Evolutionary conservation across 495 filamentous ascomycete genomes (phyloP).

Genomic region (Rostrohypoxylon terebratum): DNA sequence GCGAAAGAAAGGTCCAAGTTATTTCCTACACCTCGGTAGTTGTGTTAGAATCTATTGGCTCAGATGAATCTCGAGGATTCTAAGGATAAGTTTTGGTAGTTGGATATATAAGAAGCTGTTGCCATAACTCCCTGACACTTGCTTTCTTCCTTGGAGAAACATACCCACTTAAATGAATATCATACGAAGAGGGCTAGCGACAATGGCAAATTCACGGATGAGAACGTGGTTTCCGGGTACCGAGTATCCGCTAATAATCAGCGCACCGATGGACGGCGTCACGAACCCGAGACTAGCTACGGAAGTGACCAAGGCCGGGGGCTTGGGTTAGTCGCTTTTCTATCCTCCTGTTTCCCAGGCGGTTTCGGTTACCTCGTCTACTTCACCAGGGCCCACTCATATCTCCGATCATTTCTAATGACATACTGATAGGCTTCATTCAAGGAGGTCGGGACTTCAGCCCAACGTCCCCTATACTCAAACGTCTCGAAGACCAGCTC

Average conservation of each 20-base stretch:
- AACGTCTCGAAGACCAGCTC: constrained; percentile 54
- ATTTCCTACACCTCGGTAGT: constrained; percentile 7
- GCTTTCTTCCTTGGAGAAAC: background rate
- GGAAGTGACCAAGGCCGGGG: constrained; percentile 74
- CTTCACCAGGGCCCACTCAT: background rate
- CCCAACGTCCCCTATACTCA: constrained; percentile 45
- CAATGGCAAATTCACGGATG: constrained; percentile 45
- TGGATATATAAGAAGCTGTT: background rate
- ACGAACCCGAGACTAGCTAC: constrained; percentile 71
- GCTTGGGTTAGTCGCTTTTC: constrained; percentile 61
- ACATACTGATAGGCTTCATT: constrained; percentile 51
- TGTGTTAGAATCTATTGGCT: background rate
- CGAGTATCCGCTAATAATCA: constrained; percentile 63
- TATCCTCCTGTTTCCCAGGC: background rate
- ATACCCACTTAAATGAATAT: constrained; percentile 12
- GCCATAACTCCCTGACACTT: background rate
- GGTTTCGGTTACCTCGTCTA: background rate
- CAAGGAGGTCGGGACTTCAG: constrained; percentile 52
- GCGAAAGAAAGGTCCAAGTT: background rate
- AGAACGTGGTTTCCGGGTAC: constrained; percentile 50
- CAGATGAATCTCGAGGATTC: too few species aligned
- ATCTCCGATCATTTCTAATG: background rate
- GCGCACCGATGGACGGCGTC: constrained; percentile 79
- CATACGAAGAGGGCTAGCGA: constrained; percentile 20
- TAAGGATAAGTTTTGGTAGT: background rate